These are phyloP conservation scores for Saccharomyces hybrid DNA, from an alignment of 1,139 yeast genomes.

Conservation along the genomic window DNA sequence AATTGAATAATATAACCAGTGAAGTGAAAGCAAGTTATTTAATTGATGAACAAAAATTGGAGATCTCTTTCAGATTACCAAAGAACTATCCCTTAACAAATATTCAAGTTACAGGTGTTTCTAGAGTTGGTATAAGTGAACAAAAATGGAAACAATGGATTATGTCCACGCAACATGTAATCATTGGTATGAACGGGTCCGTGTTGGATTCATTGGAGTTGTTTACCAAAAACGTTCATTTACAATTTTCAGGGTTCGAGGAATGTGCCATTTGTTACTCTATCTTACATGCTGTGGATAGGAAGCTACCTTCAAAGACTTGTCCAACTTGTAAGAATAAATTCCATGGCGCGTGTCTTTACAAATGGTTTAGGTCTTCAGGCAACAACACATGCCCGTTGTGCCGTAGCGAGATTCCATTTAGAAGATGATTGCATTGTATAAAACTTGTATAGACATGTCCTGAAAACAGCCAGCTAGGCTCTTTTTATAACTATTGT, in stretches of 20 bases:
- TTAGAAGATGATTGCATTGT: slow-evolving; percentile 28
- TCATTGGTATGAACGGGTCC: slow-evolving; percentile 66
- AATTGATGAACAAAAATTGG: slow-evolving; percentile 85
- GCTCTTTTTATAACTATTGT: neutral
- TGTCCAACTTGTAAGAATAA: slow-evolving; percentile 92
- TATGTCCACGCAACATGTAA: slow-evolving; percentile 76
- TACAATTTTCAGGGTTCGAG: slow-evolving; percentile 86
- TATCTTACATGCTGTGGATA: slow-evolving; percentile 75
- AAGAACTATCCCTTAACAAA: slow-evolving; percentile 64
- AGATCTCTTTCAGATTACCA: slow-evolving; percentile 68
- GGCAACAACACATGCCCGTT: slow-evolving; percentile 89
- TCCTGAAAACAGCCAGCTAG: neutral
- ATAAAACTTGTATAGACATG: neutral
- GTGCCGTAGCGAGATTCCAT: slow-evolving; percentile 73
- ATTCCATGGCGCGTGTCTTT: slow-evolving; percentile 94
- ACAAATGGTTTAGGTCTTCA: slow-evolving; percentile 95
- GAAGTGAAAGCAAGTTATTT: slow-evolving; percentile 69
- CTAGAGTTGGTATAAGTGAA: slow-evolving; percentile 86
- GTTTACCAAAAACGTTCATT: slow-evolving; percentile 68
- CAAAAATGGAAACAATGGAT: slow-evolving; percentile 95
- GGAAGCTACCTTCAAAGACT: slow-evolving; percentile 78
- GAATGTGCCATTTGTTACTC: slow-evolving; percentile 97
- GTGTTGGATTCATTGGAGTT: slow-evolving; percentile 74
- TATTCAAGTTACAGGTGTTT: slow-evolving; percentile 67
- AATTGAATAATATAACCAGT: slow-evolving; percentile 51